phyloP scores from a whole-genome alignment of 1,139 yeast genomes.

The Pichia norvegensis region DNA sequence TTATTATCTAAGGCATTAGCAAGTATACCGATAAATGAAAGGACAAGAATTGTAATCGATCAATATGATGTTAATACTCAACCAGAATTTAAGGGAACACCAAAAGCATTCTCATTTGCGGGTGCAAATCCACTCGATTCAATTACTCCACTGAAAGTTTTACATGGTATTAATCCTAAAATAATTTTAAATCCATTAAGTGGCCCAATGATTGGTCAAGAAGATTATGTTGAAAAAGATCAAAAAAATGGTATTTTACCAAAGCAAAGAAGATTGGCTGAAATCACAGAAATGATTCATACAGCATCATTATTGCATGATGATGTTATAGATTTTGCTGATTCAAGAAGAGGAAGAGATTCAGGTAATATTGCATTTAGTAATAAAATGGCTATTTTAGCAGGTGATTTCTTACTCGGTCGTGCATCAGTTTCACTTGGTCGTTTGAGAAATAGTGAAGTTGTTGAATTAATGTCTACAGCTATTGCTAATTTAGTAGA shows the following conservation, averaged over 20 bases:
- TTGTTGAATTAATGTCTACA: constrained; percentile 87
- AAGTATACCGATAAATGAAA: constrained; percentile 61
- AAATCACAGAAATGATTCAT: constrained; percentile 96
- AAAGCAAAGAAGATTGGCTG: constrained; percentile 90
- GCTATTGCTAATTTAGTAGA: constrained; percentile 95
- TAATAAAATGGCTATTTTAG: constrained; percentile 94
- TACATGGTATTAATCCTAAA: constrained; percentile 83
- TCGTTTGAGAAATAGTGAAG: constrained; percentile 90
- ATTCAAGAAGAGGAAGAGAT: constrained; percentile 82
- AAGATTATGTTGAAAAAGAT: constrained; percentile 42
- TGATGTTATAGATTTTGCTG: constrained; percentile 93
- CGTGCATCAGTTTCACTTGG: constrained; percentile 96
- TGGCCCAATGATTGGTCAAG: constrained; percentile 68
- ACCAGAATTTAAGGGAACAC: constrained; percentile 48
- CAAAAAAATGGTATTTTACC: constrained; percentile 69
- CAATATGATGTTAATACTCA: constrained; percentile 57
- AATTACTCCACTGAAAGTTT: constrained; percentile 71
- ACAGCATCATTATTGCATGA: constrained; percentile 96
- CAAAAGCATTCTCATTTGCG: constrained; percentile 40
- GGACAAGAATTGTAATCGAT: constrained; percentile 60
- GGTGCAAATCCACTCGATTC: constrained; percentile 50
- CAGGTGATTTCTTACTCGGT: constrained; percentile 92
- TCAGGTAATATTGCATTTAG: constrained; percentile 91
- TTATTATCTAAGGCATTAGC: constrained; percentile 75
- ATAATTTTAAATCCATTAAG: constrained; percentile 76